Percentiles rank a stretch among this genome's conserved stretches.
Conservation (phyloP, 192 early-diverging fungal species). For the Coemansia sp. region DNA sequence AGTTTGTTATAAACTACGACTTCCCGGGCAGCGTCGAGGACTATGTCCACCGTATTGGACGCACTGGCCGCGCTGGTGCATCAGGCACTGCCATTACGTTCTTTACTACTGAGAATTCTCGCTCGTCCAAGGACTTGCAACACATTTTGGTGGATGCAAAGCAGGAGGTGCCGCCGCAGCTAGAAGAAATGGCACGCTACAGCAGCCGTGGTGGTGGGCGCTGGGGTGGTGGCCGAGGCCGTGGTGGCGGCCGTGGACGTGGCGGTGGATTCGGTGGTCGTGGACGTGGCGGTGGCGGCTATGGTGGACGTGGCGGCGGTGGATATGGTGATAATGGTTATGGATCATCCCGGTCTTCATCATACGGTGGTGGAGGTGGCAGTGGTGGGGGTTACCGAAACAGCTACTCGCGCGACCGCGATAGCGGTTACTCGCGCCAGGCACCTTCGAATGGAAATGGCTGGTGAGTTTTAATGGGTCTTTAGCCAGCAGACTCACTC, state of each 20-base stretch:
- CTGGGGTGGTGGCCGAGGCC: constrained; percentile 54
- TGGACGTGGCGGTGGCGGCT: constrained; percentile 24
- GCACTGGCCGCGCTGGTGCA: constrained; percentile 92
- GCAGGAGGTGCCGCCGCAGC: constrained; percentile 80
- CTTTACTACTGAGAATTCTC: constrained; percentile 86
- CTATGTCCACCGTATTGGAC: constrained; percentile 92
- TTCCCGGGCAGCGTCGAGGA: constrained; percentile 91
- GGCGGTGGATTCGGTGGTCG: constrained; percentile 5
- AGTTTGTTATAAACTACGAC: constrained; percentile 96
- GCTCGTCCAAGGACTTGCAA: constrained; percentile 78
- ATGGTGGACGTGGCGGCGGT: constrained; percentile 17
- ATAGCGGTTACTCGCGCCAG: constrained; percentile 29
- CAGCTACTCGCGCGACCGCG: constrained; percentile 12
- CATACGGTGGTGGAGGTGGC: constrained; percentile 22
- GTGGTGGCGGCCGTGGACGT: constrained; percentile 18
- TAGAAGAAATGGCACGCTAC: constrained; percentile 68
- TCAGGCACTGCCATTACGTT: constrained; percentile 91
- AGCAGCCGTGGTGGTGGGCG: constrained; percentile 59
- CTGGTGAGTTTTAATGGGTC: constrained; percentile 8
- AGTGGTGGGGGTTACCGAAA: constrained; percentile 15
- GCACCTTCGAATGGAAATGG: constrained; percentile 17
- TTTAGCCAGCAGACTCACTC: not conserved
- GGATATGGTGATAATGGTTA: constrained; percentile 28
- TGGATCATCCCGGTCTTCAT: constrained; percentile 36
- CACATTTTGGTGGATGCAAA: constrained; percentile 89